Evolutionary conservation across 1,284 basidiomycete genomes (phyloP).

Genomic region (Mixia osmundae): DNA sequence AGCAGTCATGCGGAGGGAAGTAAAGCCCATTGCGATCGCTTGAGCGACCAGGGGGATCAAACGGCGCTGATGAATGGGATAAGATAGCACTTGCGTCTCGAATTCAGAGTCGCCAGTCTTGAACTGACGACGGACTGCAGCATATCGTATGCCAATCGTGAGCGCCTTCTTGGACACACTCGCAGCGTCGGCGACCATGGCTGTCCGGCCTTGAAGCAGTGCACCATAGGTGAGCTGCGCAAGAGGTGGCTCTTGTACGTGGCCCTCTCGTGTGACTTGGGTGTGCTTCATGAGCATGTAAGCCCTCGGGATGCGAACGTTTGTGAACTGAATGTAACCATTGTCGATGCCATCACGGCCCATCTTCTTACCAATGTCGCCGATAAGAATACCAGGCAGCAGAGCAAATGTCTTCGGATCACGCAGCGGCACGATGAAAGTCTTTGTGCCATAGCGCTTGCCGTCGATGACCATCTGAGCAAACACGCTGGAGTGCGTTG

Average conservation of each 20-base stretch:
- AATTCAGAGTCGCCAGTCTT: constrained; percentile 24
- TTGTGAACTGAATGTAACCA: constrained; percentile 28
- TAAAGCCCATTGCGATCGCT: constrained; percentile 33
- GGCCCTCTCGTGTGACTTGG: constrained; percentile 29
- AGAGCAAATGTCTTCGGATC: constrained; percentile 22
- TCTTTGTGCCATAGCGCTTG: constrained; percentile 32
- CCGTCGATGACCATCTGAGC: constrained; percentile 32
- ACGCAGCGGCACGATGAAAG: constrained; percentile 23
- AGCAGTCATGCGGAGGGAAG: constrained; percentile 22
- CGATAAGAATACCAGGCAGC: constrained; percentile 31
- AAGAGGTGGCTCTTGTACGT: constrained; percentile 28
- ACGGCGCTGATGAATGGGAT: constrained; percentile 35
- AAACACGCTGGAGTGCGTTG: constrained; percentile 33
- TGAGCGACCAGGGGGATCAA: constrained; percentile 32
- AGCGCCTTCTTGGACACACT: constrained; percentile 32
- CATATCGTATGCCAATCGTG: constrained; percentile 33
- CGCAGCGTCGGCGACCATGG: constrained; percentile 31
- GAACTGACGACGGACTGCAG: constrained; percentile 32
- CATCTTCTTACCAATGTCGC: constrained; percentile 37
- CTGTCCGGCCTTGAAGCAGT: constrained; percentile 30
- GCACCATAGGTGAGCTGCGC: constrained; percentile 35
- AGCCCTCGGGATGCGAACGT: constrained; percentile 32
- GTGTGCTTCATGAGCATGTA: constrained; percentile 38
- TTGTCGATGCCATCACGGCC: constrained; percentile 27
- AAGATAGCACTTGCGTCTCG: constrained; percentile 34